These are phyloP conservation scores for Knufia petricola DNA, from an alignment of 2,329 filamentous ascomycete genomes.

Conservation along the genomic window DNA sequence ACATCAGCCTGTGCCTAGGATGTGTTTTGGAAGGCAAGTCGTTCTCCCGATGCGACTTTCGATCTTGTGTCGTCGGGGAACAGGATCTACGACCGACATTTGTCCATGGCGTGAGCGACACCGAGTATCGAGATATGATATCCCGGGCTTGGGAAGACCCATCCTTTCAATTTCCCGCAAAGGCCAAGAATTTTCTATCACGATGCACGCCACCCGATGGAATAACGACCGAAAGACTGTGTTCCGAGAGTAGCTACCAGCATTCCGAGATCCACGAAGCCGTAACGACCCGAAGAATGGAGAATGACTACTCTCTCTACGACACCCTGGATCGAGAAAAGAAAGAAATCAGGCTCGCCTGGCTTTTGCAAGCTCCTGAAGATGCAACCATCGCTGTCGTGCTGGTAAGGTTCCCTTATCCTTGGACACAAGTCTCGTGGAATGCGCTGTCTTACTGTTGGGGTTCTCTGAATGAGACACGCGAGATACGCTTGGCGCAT, in stretches of 20 bases:
- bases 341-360: not conserved
- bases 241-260: not conserved
- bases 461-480: not conserved
- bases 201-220: not conserved
- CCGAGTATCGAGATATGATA: not conserved
- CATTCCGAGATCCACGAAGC: not conserved
- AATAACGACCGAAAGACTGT: not conserved
- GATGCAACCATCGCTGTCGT: not conserved
- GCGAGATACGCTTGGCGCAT: not conserved
- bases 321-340: not conserved
- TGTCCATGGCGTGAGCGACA: too few species aligned
- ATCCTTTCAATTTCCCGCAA: not conserved
- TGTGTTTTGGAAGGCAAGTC: too few species aligned
- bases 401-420: not conserved
- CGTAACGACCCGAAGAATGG: not conserved
- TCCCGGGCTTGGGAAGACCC: not conserved
- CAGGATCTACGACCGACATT: too few species aligned
- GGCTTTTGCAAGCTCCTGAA: not conserved
- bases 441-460: not conserved
- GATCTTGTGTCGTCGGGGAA: too few species aligned
- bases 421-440: not conserved
- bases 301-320: slow-evolving; percentile 2
- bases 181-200: not conserved
- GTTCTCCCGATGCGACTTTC: too few species aligned
- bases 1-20: too few species aligned